phyloP scores from a whole-genome alignment of 257 asterid genomes.

The Marsdenia floribunda region DNA sequence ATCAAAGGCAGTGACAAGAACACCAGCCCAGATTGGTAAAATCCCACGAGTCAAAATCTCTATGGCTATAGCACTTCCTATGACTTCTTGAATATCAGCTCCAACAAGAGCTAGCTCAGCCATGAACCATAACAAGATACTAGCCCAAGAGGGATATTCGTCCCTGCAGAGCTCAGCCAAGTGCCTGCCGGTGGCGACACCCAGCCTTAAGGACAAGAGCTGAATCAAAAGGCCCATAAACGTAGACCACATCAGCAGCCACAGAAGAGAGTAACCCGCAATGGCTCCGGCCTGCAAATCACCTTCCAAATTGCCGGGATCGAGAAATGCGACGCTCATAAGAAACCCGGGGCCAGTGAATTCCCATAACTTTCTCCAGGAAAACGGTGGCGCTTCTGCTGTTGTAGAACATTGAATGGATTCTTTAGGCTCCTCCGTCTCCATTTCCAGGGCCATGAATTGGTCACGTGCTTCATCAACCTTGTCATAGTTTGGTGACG shows the following conservation, averaged over 20 bases:
- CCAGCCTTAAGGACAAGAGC: constrained; percentile 49
- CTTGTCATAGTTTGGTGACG: background rate
- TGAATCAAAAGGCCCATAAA: constrained; percentile 65
- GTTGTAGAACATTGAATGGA: background rate
- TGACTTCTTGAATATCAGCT: constrained; percentile 77
- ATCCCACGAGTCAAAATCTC: constrained; percentile 49
- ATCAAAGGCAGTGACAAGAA: constrained; percentile 63
- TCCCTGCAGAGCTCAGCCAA: constrained; percentile 67
- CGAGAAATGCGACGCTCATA: constrained; percentile 77
- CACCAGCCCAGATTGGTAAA: constrained; percentile 78
- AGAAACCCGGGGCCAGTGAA: constrained; percentile 74
- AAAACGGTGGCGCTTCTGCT: constrained; percentile 40
- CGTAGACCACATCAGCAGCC: constrained; percentile 68
- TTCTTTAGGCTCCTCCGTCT: constrained; percentile 14
- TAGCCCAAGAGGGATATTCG: constrained; percentile 66
- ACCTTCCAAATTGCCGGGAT: constrained; percentile 75
- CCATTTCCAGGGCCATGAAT: constrained; percentile 38
- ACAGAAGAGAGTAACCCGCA: constrained; percentile 59
- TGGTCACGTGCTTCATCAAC: constrained; percentile 24
- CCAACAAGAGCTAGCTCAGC: constrained; percentile 65
- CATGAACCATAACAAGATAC: constrained; percentile 63
- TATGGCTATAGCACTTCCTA: constrained; percentile 76
- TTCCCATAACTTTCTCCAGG: constrained; percentile 70
- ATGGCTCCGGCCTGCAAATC: constrained; percentile 71
- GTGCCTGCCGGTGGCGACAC: constrained; percentile 71